Conservation (phyloP, 108 stramenopile species). For the Chaetoceros muelleri region DNA sequence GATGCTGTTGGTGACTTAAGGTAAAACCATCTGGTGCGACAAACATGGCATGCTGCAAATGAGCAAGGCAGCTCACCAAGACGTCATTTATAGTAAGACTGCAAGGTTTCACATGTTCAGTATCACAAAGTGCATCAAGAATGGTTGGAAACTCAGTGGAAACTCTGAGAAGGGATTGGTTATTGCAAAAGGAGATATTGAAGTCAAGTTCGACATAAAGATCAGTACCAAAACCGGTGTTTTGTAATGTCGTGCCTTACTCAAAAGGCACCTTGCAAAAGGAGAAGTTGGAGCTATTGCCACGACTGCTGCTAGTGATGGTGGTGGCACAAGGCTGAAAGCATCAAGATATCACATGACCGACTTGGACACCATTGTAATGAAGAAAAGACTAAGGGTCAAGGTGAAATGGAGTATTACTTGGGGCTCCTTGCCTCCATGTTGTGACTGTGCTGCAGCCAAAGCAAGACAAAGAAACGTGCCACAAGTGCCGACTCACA, state of each 20-base stretch:
- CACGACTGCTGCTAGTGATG: not conserved
- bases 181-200: constrained; percentile 8
- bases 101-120: too few species aligned
- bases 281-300: too few species aligned
- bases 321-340: constrained; percentile 3
- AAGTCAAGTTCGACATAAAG: constrained; percentile 25
- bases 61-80: not conserved
- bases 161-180: constrained; percentile 10
- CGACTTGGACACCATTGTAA: constrained; percentile 10
- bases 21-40: too few species aligned
- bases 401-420: constrained; percentile 15
- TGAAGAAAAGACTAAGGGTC: constrained; percentile 5
- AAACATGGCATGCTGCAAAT: constrained; percentile 5
- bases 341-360: constrained; percentile 13
- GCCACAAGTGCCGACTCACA: not conserved
- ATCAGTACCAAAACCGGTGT: constrained; percentile 12
- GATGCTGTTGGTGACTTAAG: too few species aligned
- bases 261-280: too few species aligned
- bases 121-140: too few species aligned
- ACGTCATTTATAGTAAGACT: constrained; percentile 6
- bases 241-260: constrained; percentile 7
- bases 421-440: constrained; percentile 15
- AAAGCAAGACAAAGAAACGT: constrained; percentile 19
- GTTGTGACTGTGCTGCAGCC: constrained; percentile 9
- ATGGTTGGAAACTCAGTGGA: constrained; percentile 24